Evolutionary conservation across 2,329 filamentous ascomycete genomes (phyloP).

Genomic region (Aspergillus clavatus): DNA sequence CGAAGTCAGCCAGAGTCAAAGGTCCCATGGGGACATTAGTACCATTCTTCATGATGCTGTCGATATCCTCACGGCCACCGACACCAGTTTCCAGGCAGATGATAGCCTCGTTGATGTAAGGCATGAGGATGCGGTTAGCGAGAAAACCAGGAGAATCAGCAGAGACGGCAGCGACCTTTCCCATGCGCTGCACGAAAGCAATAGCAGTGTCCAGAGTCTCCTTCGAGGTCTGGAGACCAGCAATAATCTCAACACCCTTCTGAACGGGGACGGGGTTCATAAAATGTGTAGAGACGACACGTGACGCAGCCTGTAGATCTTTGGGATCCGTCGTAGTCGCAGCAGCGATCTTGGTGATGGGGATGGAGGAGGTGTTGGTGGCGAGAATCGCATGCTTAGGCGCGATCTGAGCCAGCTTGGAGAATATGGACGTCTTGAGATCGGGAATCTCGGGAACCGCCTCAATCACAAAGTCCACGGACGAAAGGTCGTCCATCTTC

Average conservation of each 20-base stretch:
- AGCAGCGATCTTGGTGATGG: conserved; percentile 91
- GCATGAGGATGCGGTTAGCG: conserved; percentile 96
- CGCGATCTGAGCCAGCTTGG: conserved; percentile 73
- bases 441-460: conserved; percentile 88
- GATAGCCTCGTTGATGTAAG: conserved; percentile 97
- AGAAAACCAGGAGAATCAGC: conserved; percentile 91
- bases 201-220: conserved; percentile 77
- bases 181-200: conserved; percentile 84
- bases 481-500: conserved; percentile 68
- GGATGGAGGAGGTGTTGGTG: conserved; percentile 98
- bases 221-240: conserved; percentile 82
- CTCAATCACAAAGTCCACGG: conserved; percentile 96
- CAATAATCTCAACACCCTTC: conserved; percentile 96
- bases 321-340: conserved; percentile 73
- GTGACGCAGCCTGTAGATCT: conserved; percentile 74
- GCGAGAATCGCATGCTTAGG: conserved; percentile 83
- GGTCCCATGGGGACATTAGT: conserved; percentile 99
- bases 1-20: conserved; percentile 89
- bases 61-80: conserved; percentile 84
- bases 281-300: conserved; percentile 94
- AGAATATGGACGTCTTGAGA: conserved; percentile 85
- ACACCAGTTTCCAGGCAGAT: conserved; percentile 94
- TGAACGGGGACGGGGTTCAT: conserved; percentile 99
- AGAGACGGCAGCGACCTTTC: conserved; percentile 82
- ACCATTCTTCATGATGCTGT: conserved; percentile 98